Base-by-base conservation (phyloP, 2,329 filamentous ascomycete genomes). In the Chrysoporthe puriensis region DNA sequence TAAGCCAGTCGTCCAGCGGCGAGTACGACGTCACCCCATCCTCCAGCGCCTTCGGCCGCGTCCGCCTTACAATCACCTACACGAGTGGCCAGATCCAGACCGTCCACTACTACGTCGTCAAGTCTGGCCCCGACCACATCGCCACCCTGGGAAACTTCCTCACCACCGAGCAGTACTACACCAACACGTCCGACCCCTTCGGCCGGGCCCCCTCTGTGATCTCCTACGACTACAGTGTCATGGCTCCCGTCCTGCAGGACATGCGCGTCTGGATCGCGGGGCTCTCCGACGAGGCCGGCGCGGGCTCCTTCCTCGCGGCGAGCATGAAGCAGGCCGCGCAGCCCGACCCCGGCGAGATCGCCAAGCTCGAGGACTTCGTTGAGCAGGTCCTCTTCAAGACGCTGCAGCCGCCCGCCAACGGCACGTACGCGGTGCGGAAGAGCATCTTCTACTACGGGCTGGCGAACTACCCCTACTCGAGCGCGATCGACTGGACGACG, bases 251-350 rank as follows among this genome's bases (percentile, higher is more conserved):
- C 3, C 74, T 77, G 42, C 83, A 84, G 62, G 82, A 85, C 44
- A 66, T 78, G 0, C 80, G 87, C 1, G 85, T 82, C 7, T 89
- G 86, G 86, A 83, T 89, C 4, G 81, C 86, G 0, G 87, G 87
- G 0, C 78, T 89, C 0, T 88, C 85, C 66, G 86, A 89, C 66
- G 87, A 89, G 75, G 86, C 80, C 0, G 87, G 87, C 1, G 83
- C 84, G 0, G 86, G 86, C 1, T 82, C 85, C 0, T 88, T 83
- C 69, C 79, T 88, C 0, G 84, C 86, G 0, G 83, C 84, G 0
- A 77, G 81, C 1, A 81, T 86, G 76, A 89, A 89, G 75, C 84
- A 87, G 67, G 79, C 80, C 1, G 73, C 82, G 7, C 84, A 84
- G 44, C 86, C 86, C 0, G 75, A 81, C 11, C 77, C 81, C 0